Conservation (phyloP, 345 rosid species). For the Alliaria petiolata region DNA sequence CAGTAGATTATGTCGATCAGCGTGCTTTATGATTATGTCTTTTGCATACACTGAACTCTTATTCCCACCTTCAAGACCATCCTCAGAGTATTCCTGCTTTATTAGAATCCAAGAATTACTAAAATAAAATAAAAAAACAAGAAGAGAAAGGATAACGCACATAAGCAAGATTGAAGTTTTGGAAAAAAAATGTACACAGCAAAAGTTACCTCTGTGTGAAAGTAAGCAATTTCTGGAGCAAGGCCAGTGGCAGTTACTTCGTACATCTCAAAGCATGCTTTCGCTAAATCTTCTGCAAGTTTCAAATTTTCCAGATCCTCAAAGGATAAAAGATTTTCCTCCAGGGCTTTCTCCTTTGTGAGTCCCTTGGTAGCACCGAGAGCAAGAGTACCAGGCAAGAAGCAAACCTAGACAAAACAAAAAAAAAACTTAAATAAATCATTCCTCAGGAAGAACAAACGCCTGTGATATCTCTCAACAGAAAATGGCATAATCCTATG, state of each 20-base stretch:
- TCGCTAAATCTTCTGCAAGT: slow-evolving; percentile 90
- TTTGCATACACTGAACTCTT: slow-evolving; percentile 64
- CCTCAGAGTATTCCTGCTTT: slow-evolving; percentile 75
- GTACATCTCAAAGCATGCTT: slow-evolving; percentile 96
- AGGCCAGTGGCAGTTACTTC: slow-evolving; percentile 93
- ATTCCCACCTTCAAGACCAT: slow-evolving; percentile 87
- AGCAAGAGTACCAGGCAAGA: slow-evolving; percentile 92
- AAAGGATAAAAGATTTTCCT: slow-evolving; percentile 70
- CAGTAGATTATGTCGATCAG: slow-evolving; percentile 88
- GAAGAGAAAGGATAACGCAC: not conserved
- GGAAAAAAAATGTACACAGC: not conserved
- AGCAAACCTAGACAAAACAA: slow-evolving; percentile 63
- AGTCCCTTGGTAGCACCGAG: slow-evolving; percentile 95
- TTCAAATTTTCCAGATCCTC: slow-evolving; percentile 88
- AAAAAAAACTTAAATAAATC: not conserved
- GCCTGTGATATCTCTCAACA: not conserved
- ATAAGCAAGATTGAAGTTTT: not conserved
- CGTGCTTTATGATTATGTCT: slow-evolving; percentile 82
- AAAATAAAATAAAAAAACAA: not conserved
- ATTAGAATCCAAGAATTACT: slow-evolving; percentile 21
- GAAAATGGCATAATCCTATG: not conserved
- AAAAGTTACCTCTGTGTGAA: slow-evolving; percentile 72
- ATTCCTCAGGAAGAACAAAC: slow-evolving; percentile 1
- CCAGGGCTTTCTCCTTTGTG: slow-evolving; percentile 76
- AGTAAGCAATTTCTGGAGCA: slow-evolving; percentile 97